Evolutionary conservation across 2,329 filamentous ascomycete genomes (phyloP), one percentile per base, ranked within the genome.

Genomic region (Fusarium sp.): DNA sequence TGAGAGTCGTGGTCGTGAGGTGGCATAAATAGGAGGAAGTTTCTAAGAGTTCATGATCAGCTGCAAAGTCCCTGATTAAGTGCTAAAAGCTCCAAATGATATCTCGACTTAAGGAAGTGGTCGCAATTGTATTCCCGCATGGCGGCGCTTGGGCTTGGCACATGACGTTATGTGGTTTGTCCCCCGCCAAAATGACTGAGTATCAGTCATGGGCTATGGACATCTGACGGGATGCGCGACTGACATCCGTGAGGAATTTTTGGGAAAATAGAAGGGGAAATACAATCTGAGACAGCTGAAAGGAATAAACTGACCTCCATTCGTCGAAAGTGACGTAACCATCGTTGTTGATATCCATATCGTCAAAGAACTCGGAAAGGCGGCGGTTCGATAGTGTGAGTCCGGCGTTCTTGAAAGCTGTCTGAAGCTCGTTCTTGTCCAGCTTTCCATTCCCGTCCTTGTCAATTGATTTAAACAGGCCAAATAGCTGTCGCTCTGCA

Each of bases 21-120:
- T 20, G 89, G 89, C 82, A 98, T 91, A 80, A 98, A 98, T 44
- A 98, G 88, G 25, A 98, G 86, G 79, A 98, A 99, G 80, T 98
- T 91, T 78, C 94, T 96, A 52, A 49, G 25, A 22, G 56, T 51
- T 45, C 63, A 69, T 68, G 51, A 66, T 75, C 70, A 75, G 74
- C 67, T 60, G 60, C 44, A 22, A 62, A 45, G 33, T 54, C 50
- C 58, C 33, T 45, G 35, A 62, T 22, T 50, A 20, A 46, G 53
- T 40, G 41, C 43, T 30, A 52, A 48, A 47, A 32, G 57, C 35
- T 44, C 32, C 25, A 45, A 53, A 37, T 35, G 25, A 49, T 27
- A 37, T 55, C 49, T 39, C 41, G 51, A 30, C 20, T 50, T 40
- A n/a, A 53, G 20, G 20, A 41, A 33, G 40, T 35, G 52, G 44